Evolutionary conservation across 2,329 filamentous ascomycete species (phyloP), one percentile per base, ranked within the genome.

Genomic region (Fonsecaea pedrosoi): DNA sequence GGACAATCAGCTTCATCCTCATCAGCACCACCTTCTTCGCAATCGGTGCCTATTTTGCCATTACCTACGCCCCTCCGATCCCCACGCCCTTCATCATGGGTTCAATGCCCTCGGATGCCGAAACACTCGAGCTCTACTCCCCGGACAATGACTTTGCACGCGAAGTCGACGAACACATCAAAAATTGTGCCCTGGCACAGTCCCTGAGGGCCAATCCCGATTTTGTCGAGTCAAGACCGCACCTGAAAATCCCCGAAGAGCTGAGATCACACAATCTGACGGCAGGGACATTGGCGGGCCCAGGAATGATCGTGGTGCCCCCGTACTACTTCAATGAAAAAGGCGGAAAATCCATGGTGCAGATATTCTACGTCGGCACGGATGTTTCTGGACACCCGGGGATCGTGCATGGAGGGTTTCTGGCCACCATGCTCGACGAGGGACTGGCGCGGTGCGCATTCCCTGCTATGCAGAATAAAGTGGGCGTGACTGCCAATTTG

Each of bases 361-460:
- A 88, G 13, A 85, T 98, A 50, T 85, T 89, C 61, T 94, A 94
- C 76, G 84, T 97, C 0, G 94, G 94, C 1, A 80, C 84, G 2
- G 89, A 92, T 73, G 82, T 98, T 48, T 97, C 92, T 76, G 94
- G 94, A 1, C 94, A 98, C 78, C 91, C 92, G 5, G 92, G 91
- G 2, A 92, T 98, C 69, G 86, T 97, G 6, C 95, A 98, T 77
- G 94, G 94, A 59, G 94, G 94, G 0, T 82, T 97, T 70, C 82
- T 98, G 64, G 94, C 94, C n/a, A 97, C 94, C 12, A 85, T 98
- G 77, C 82, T 98, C 61, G 94, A 98, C 76, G 94, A 98, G 78
- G 92, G 92, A 0, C 82, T 98, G 53, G 94, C 91, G 37, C 85
- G 92, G 62, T 96, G 92, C 78, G 96, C 92, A 76, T 97, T 98